phyloP scores from a whole-genome alignment of 202 grass and related monocot genomes.

The Saccharum hybrid region DNA sequence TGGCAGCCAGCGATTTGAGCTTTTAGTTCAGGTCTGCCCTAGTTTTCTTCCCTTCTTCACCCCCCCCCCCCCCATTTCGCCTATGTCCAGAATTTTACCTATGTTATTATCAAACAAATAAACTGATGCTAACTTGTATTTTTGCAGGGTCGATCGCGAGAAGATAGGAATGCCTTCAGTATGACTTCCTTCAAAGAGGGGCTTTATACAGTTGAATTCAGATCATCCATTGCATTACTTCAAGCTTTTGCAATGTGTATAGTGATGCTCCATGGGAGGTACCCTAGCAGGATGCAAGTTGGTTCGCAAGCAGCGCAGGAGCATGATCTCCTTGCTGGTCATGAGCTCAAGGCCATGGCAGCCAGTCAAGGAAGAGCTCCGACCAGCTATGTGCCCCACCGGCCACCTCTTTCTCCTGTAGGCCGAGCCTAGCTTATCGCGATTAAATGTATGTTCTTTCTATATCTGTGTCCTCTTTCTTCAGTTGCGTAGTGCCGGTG shows the following conservation, averaged over 20 bases:
- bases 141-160: constrained; percentile 67
- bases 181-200: constrained; percentile 94
- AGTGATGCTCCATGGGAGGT: constrained; percentile 76
- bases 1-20: constrained; percentile 71
- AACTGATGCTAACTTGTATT: constrained; percentile 13
- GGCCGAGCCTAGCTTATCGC: constrained; percentile 67
- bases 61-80: constrained; percentile 14
- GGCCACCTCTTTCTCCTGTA: constrained; percentile 87
- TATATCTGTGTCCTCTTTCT: constrained; percentile 25
- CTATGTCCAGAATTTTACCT: constrained; percentile 18
- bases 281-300: constrained; percentile 39
- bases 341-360: constrained; percentile 45
- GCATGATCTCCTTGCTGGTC: constrained; percentile 47
- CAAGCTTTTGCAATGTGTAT: constrained; percentile 94
- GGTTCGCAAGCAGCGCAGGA: constrained; percentile 44
- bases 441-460: constrained; percentile 43
- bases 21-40: constrained; percentile 68
- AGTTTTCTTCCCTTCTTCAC: constrained; percentile 15
- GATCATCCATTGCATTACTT: constrained; percentile 71
- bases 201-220: constrained; percentile 85
- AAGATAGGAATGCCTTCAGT: constrained; percentile 64
- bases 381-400: constrained; percentile 70
- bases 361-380: constrained; percentile 49
- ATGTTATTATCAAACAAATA: background rate
- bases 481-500: constrained; percentile 23